Evolutionary conservation across 129 eudicot species (phyloP).

Genomic region (Pulicaria dysenterica): DNA sequence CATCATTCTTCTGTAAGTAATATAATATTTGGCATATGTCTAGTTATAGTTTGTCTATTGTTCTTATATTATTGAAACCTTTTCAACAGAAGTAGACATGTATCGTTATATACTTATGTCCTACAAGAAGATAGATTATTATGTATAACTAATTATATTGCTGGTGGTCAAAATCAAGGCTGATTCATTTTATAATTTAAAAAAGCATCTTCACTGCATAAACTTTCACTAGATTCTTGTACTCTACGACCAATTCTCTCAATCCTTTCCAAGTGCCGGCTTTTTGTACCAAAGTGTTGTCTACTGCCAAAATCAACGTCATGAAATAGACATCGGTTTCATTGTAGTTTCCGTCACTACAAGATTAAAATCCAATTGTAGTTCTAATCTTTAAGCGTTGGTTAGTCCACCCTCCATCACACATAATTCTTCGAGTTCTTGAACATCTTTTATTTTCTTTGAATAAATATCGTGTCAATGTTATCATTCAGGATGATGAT

Average conservation of each 20-base stretch:
- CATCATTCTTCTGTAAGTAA: slow-evolving; percentile 22
- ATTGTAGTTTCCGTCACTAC: slow-evolving; percentile 30
- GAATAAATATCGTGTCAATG: slow-evolving; percentile 20
- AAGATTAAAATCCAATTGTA: slow-evolving; percentile 16
- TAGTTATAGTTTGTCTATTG: slow-evolving; percentile 24
- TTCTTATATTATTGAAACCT: background rate
- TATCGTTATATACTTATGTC: slow-evolving; percentile 14
- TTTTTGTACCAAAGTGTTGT: slow-evolving; percentile 28
- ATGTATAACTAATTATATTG: slow-evolving; percentile 9
- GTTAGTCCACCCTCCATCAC: slow-evolving; percentile 18
- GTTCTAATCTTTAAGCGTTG: slow-evolving; percentile 19
- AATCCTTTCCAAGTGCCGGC: slow-evolving; percentile 40
- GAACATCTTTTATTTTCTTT: slow-evolving; percentile 1
- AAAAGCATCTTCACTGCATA: slow-evolving; percentile 38
- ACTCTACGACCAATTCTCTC: slow-evolving; percentile 25
- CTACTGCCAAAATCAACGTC: slow-evolving; percentile 22
- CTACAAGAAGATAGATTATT: slow-evolving; percentile 33
- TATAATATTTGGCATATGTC: slow-evolving; percentile 13
- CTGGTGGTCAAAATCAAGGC: slow-evolving; percentile 26
- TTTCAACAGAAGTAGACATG: slow-evolving; percentile 23
- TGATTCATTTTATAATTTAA: slow-evolving; percentile 18
- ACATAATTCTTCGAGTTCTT: slow-evolving; percentile 16
- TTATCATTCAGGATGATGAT: slow-evolving; percentile 41
- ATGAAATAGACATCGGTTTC: slow-evolving; percentile 28
- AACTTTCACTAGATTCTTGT: slow-evolving; percentile 39